These are phyloP conservation scores for Asterophora lycoperdoides DNA, from an alignment of 768 basidiomycete genomes.

Conservation along the genomic window DNA sequence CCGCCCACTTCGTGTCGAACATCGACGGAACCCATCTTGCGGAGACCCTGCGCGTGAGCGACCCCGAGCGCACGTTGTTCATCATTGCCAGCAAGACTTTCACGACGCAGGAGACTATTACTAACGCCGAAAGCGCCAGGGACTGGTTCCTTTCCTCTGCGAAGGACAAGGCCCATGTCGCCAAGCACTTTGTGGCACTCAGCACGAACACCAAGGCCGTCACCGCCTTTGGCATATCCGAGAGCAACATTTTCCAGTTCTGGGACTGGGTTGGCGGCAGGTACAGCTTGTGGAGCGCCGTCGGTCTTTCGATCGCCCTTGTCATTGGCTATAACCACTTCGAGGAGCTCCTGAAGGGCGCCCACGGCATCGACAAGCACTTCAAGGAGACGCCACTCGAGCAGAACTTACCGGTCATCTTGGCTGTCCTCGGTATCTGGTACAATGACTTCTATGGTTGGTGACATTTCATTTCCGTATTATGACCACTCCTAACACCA, in stretches of 20 bases:
- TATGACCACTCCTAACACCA: not conserved
- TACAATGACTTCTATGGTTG: constrained; percentile 96
- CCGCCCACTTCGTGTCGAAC: constrained; percentile 89
- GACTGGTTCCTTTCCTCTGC: constrained; percentile 90
- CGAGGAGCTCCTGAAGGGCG: constrained; percentile 82
- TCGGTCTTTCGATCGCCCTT: constrained; percentile 91
- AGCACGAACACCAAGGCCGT: constrained; percentile 96
- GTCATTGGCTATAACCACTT: constrained; percentile 95
- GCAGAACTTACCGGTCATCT: constrained; percentile 85
- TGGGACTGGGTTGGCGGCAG: constrained; percentile 99
- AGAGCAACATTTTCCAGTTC: constrained; percentile 98
- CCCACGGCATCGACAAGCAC: constrained; percentile 97
- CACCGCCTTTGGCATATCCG: constrained; percentile 85
- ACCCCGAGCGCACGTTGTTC: constrained; percentile 93
- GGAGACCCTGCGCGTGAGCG: constrained; percentile 74
- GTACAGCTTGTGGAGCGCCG: constrained; percentile 98
- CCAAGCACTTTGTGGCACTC: constrained; percentile 98
- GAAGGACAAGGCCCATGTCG: constrained; percentile 85
- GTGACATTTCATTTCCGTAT: constrained; percentile 7
- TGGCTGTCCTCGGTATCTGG: constrained; percentile 92
- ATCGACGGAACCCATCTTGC: constrained; percentile 98
- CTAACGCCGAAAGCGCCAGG: constrained; percentile 91
- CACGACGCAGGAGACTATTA: constrained; percentile 99
- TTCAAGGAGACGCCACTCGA: constrained; percentile 87
- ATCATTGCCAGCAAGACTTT: constrained; percentile 99